Conservation (phyloP, 108 stramenopile species). For the Nannochloropsis granulata region DNA sequence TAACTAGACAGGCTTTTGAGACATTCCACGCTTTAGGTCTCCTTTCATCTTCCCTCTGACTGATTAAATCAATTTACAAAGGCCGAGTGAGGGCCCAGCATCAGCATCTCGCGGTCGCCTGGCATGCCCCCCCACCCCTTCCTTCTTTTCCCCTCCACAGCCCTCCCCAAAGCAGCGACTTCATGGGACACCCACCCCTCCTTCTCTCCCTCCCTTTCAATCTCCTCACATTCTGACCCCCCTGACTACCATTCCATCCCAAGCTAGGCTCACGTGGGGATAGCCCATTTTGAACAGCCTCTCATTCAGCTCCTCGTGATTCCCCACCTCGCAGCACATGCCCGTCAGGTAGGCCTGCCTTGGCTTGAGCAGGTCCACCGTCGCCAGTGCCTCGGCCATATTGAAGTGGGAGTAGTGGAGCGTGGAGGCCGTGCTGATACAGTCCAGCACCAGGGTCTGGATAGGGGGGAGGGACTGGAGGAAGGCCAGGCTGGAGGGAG, state of each 20-base stretch:
- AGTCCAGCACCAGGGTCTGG: conserved; percentile 5
- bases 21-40: too few species aligned
- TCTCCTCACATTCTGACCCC: neutral
- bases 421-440: neutral
- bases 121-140: too few species aligned
- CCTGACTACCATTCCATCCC: neutral
- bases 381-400: neutral
- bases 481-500: neutral
- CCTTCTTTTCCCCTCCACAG: neutral
- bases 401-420: conserved; percentile 3
- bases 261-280: neutral
- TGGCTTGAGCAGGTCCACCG: neutral
- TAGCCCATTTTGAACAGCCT: neutral
- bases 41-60: too few species aligned
- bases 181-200: neutral
- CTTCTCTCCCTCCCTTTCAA: neutral
- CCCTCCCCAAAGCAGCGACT: too few species aligned
- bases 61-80: too few species aligned
- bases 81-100: too few species aligned
- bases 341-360: neutral
- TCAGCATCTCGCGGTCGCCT: too few species aligned
- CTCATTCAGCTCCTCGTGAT: neutral
- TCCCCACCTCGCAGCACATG: conserved; percentile 2
- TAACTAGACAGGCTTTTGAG: too few species aligned
- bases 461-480: neutral